Evolutionary conservation across 371 early-diverging fungal species (phyloP), one percentile per base, ranked within the genome.

Genomic region (Gilbertella persicaria): DNA sequence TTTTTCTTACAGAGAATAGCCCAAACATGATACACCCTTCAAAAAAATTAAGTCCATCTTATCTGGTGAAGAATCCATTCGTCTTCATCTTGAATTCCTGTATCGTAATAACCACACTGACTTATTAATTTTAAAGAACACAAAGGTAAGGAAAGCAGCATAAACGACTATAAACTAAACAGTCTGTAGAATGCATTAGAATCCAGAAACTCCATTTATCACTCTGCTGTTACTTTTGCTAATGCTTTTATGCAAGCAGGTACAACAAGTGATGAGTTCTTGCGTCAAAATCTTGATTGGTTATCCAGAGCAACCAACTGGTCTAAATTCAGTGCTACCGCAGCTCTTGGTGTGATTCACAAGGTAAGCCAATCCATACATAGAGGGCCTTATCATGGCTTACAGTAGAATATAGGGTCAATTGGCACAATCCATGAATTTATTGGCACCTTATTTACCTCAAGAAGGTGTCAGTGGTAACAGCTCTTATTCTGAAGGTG

Each of bases 301-400:
- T 85, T 99, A 44, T 86, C 93, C 16, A 86, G 97, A 55, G 95
- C 98, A 21, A 95, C 91, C 48, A 97, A 97, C 80, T 99, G 99
- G 99, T 89, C 95, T 37, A 99, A 97, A 77, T 99, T 99, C 75
- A 91, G 94, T 51, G 99, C 99, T 5, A 95, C 98, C 5, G 98
- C 99, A 4, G 93, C 93, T n/a, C 78, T 99, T 50, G 99, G 99
- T 57, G 98, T 99, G 19, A 98, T 99, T 54, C 99, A 99, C 79
- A 92, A 91, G 75, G 84, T 83, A 60, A 53, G 55, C 46, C n/a
- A n/a, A n/a, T n/a, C n/a, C n/a, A 58, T 49, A 52, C 13, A 12
- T 2, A n/a, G 8, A 45, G 3, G 20, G 26, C 10, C 17, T 40
- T 52, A 9, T 26, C 25, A 29, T 40, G 20, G 20, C 16, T 6